Evolutionary conservation across 73 alveolate genomes (phyloP).

Genomic region (Symbiodinium pilosum): DNA sequence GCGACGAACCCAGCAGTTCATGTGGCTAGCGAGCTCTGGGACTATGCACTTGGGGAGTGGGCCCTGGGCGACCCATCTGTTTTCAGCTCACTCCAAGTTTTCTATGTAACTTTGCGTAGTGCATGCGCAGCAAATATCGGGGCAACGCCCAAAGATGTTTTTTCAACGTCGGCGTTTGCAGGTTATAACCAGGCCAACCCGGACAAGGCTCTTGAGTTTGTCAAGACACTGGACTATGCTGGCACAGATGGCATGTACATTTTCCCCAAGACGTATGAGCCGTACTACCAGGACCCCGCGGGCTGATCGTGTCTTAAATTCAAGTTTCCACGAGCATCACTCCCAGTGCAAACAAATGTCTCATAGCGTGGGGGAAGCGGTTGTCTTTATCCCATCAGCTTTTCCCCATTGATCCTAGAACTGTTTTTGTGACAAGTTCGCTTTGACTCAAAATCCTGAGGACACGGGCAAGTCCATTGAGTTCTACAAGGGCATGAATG

Average conservation of each 20-base stretch:
- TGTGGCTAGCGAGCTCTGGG: not conserved
- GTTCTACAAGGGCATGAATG: conserved; percentile 72
- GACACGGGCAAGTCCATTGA: conserved; percentile 34
- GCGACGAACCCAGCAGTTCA: not conserved
- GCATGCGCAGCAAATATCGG: too few relatives aligned
- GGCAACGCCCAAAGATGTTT: not conserved
- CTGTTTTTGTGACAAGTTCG: too few relatives aligned
- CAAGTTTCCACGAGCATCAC: not conserved
- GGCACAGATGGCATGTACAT: conserved; percentile 66
- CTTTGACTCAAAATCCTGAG: too few relatives aligned
- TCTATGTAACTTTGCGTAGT: too few relatives aligned
- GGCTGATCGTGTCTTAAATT: not conserved
- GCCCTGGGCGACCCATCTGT: not conserved
- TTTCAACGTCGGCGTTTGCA: not conserved
- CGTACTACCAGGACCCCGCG: conserved; percentile 1
- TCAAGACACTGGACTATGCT: conserved; percentile 41
- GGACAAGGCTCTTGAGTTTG: not conserved
- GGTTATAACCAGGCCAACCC: not conserved
- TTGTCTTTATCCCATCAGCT: too few relatives aligned
- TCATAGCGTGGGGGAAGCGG: not conserved
- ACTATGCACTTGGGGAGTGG: conserved; percentile 2
- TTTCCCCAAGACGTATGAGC: conserved; percentile 56
- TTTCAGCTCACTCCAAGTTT: too few relatives aligned
- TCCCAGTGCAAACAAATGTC: not conserved
- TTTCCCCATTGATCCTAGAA: too few relatives aligned